phyloP scores from a whole-genome alignment of 768 basidiomycete genomes.

The Artomyces pyxidatus region DNA sequence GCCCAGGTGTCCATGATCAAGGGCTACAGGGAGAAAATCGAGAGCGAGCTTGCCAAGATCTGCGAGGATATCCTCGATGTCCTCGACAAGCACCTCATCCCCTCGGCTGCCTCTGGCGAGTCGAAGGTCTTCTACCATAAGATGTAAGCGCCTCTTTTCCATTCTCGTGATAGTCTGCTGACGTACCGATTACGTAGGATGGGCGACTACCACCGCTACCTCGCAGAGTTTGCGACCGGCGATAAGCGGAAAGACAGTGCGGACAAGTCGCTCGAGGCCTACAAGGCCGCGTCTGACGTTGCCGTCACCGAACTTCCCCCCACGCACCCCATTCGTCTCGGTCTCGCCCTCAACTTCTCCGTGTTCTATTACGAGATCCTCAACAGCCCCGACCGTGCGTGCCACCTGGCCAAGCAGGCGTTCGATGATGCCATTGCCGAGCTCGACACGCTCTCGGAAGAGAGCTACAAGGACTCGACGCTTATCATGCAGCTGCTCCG shows the following conservation, averaged over 20 bases:
- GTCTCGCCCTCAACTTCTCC: slow-evolving; percentile 98
- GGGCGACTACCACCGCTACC: slow-evolving; percentile 99
- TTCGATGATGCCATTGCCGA: slow-evolving; percentile 99
- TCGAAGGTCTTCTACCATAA: slow-evolving; percentile 99
- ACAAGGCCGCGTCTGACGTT: slow-evolving; percentile 97
- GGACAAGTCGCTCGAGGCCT: slow-evolving; percentile 94
- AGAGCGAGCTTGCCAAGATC: slow-evolving; percentile 93
- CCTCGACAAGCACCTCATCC: slow-evolving; percentile 95
- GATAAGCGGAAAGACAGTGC: slow-evolving; percentile 96
- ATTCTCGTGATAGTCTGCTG: slow-evolving; percentile 2
- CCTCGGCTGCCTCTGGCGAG: slow-evolving; percentile 93
- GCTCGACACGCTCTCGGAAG: slow-evolving; percentile 96
- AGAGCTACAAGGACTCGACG: slow-evolving; percentile 99
- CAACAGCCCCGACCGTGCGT: slow-evolving; percentile 97
- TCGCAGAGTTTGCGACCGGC: slow-evolving; percentile 96
- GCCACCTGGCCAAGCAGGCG: slow-evolving; percentile 97
- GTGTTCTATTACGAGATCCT: slow-evolving; percentile 99
- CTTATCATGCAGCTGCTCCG: slow-evolving; percentile 95
- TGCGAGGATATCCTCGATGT: slow-evolving; percentile 98
- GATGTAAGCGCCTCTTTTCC: slow-evolving; percentile 56
- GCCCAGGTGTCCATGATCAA: slow-evolving; percentile 96
- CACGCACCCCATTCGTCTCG: slow-evolving; percentile 97
- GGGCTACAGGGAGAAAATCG: slow-evolving; percentile 96
- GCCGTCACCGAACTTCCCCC: slow-evolving; percentile 92
- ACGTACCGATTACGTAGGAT: slow-evolving; percentile 51